A percentile compares a stretch with the other conserved stretches of the same genome.
Evolutionary conservation across 306 rosid genomes (phyloP).

Genomic region (Cicer arietinum): DNA sequence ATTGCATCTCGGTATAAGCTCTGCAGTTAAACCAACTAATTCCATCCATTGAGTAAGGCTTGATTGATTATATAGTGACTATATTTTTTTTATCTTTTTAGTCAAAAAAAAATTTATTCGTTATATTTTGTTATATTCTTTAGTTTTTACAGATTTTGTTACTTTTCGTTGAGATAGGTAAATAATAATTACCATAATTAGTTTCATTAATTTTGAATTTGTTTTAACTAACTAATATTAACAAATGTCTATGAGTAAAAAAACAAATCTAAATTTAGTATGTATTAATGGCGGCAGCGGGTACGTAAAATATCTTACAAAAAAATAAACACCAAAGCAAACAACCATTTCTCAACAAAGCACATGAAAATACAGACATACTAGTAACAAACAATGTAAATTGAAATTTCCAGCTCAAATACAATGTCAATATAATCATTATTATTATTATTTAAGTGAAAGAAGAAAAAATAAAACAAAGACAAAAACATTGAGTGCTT

Average conservation of each 20-base stretch:
- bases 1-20: too few species aligned
- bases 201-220: not conserved
- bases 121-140: too few species aligned
- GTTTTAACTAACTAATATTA: not conserved
- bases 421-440: not conserved
- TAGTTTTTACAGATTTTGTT: too few species aligned
- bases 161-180: not conserved
- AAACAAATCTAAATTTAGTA: not conserved
- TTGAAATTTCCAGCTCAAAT: constrained; percentile 3
- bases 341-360: not conserved
- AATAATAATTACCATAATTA: not conserved
- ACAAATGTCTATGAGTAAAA: not conserved
- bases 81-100: too few species aligned
- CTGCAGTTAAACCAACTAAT: too few species aligned
- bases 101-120: too few species aligned
- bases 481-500: not conserved
- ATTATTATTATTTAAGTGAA: not conserved
- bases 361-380: not conserved
- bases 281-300: not conserved
- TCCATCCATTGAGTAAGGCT: too few species aligned
- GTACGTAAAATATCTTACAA: not conserved
- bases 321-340: not conserved
- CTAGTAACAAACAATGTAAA: not conserved
- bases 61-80: too few species aligned
- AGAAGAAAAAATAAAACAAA: not conserved